Conservation (phyloP, 2,329 filamentous ascomycete genomes). For the Endocalyx cinctus region DNA sequence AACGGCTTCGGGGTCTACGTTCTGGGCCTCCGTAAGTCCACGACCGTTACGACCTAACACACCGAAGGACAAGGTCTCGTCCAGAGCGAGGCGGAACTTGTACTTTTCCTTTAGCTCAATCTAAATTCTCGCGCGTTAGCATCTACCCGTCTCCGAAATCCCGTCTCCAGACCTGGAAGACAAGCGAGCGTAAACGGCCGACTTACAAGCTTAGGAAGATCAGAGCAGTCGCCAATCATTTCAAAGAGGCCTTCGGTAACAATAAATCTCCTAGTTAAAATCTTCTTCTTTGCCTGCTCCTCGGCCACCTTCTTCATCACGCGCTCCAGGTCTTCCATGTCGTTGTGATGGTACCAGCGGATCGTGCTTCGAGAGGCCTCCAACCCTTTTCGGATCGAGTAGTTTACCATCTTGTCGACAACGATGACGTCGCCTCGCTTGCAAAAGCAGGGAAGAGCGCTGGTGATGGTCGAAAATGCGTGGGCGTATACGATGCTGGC, state of each 20-base stretch:
- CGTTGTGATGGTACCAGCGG: conserved; percentile 91
- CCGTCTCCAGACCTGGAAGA: too few species aligned
- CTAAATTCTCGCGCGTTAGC: conserved; percentile 33
- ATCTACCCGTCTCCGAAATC: too few species aligned
- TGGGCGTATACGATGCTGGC: conserved; percentile 95
- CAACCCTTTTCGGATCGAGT: conserved; percentile 87
- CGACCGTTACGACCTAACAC: conserved; percentile 87
- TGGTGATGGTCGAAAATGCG: conserved; percentile 93
- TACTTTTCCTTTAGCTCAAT: conserved; percentile 91
- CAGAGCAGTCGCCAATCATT: conserved; percentile 75
- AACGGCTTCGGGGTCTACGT: conserved; percentile 86
- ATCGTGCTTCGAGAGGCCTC: conserved; percentile 90
- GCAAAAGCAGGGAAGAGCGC: conserved; percentile 92
- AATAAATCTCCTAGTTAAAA: conserved; percentile 87
- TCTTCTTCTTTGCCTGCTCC: conserved; percentile 80
- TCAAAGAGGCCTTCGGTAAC: conserved; percentile 96
- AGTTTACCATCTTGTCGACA: conserved; percentile 89
- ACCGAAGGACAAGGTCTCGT: conserved; percentile 97
- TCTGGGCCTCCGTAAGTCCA: conserved; percentile 92
- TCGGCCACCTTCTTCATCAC: conserved; percentile 81
- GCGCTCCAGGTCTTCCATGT: conserved; percentile 87
- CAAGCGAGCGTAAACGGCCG: too few species aligned
- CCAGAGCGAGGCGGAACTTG: conserved; percentile 96
- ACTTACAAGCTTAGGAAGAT: conserved; percentile 79
- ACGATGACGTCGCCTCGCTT: conserved; percentile 98